Evolutionary conservation across 257 asterid genomes (phyloP), one percentile per base, ranked within the genome.

Genomic region (Fraxinus excelsior): DNA sequence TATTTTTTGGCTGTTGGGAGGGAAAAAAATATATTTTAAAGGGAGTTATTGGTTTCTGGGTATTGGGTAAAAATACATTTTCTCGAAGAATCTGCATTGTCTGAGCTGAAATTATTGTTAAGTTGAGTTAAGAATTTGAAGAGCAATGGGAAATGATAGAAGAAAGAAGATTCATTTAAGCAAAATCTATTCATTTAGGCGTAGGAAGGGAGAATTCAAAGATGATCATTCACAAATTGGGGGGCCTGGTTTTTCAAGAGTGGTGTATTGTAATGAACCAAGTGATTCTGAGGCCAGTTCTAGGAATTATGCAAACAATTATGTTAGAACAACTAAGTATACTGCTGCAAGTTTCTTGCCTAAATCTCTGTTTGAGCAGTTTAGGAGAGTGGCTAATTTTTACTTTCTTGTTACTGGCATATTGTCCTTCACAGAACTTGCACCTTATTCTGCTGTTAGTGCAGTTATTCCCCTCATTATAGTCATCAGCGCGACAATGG

Each of bases 361-460:
- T 0, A 91, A 85, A 79, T 78, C 94, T 46, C 85, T 91, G 82
- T 91, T 91, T 79, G 97, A 91, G 82, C 97, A 91, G 91, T 91
- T 91, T 71, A 82, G 97, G 76, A 89, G 96, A 80, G 96, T 88
- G 80, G 96, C 96, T 64, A 89, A 91, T 76, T 84, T 89, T 75
- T 91, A 82, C 81, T 91, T 91, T 67, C 94, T 91, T 75, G 86
- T 91, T 21, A 79, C 71, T 74, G 91, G 90, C 38, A 81, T 83
- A n/a, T 32, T 91, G 83, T 80, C 91, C 66, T 91, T 89, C 86
- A 88, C 93, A 56, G 34, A 86, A 7, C 88, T 91, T 19, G 88
- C 93, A 4, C 97, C 94, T 73, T 89, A 86, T 72, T 76, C 91
- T 70, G 83, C 91, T 1, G 81, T 81, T 65, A 86, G 94, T 53